phyloP scores from a whole-genome alignment of 192 early-diverging fungal genomes.

The Obelidium mucronatum region DNA sequence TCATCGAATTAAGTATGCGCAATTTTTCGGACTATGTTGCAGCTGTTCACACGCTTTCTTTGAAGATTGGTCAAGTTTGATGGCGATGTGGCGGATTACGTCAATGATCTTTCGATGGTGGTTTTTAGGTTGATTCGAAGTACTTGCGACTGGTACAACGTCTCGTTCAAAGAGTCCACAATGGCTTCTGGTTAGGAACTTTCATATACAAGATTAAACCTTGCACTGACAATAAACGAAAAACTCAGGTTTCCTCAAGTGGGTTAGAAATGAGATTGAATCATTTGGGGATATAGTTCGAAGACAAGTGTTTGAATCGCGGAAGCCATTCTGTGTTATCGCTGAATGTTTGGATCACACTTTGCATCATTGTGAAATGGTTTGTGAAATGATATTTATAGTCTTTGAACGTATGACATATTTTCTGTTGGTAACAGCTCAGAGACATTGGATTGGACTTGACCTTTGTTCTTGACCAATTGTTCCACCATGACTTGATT shows the following conservation, averaged over 20 bases:
- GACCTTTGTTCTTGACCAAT: conserved; percentile 79
- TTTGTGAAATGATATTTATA: conserved; percentile 39
- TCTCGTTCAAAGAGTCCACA: conserved; percentile 83
- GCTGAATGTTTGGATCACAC: conserved; percentile 83
- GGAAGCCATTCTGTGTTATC: conserved; percentile 81
- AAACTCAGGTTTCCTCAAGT: conserved; percentile 81
- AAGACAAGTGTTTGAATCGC: conserved; percentile 86
- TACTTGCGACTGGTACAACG: conserved; percentile 96
- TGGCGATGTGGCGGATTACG: conserved; percentile 86
- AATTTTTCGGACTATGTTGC: not conserved
- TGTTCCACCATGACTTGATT: conserved; percentile 79
- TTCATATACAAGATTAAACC: not conserved
- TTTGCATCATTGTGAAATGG: conserved; percentile 77
- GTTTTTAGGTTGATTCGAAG: conserved; percentile 92
- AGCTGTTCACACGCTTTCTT: not conserved
- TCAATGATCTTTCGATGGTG: conserved; percentile 65
- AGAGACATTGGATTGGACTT: conserved; percentile 86
- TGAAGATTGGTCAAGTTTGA: conserved; percentile 86
- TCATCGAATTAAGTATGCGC: conserved; percentile 67
- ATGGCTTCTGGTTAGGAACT: conserved; percentile 81
- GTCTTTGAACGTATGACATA: conserved; percentile 7
- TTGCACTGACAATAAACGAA: not conserved
- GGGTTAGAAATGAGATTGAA: conserved; percentile 87
- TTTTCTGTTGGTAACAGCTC: conserved; percentile 58
- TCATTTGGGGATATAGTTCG: conserved; percentile 85